A percentile compares a stretch with the other conserved stretches of the same genome.
These are phyloP conservation scores for Volvox carteri DNA, from an alignment of 163 green algal genomes.

Conservation along the genomic window DNA sequence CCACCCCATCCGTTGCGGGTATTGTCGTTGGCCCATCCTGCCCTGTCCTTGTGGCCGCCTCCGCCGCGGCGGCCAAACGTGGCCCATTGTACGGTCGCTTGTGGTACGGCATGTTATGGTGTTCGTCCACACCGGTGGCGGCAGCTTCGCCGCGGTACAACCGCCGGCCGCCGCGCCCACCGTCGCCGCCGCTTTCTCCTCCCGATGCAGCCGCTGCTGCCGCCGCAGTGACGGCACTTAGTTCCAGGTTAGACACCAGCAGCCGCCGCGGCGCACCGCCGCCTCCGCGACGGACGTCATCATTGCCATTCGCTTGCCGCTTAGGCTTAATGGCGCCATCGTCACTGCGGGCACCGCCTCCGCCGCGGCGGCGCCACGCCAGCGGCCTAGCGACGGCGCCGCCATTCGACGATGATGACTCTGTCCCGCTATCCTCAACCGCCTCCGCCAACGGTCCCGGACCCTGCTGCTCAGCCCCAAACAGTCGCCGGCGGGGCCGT, in stretches of 20 bases:
- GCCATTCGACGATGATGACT: background rate
- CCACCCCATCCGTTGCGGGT: background rate
- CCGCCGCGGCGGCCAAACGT: background rate
- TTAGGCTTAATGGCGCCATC: background rate
- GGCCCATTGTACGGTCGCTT: constrained; percentile 1
- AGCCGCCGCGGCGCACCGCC: background rate
- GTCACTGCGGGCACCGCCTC: too few species aligned
- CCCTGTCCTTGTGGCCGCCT: background rate
- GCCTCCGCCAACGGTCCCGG: constrained; percentile 8
- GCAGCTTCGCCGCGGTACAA: background rate
- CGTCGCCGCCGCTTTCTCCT: background rate
- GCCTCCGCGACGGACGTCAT: background rate
- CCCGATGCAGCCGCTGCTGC: background rate
- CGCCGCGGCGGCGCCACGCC: background rate
- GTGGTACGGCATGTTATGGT: background rate
- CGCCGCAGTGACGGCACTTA: background rate
- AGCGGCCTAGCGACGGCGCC: background rate
- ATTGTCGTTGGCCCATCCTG: background rate
- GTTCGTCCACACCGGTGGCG: background rate
- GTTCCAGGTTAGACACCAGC: background rate
- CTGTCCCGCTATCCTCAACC: background rate
- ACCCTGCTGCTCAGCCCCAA: background rate
- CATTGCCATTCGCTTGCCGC: background rate
- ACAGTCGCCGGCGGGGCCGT: constrained; percentile 9
- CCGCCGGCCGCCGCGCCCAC: background rate